Conservation (phyloP, 2,329 filamentous ascomycete genomes). For the Bimuria novae-zelandiae region DNA sequence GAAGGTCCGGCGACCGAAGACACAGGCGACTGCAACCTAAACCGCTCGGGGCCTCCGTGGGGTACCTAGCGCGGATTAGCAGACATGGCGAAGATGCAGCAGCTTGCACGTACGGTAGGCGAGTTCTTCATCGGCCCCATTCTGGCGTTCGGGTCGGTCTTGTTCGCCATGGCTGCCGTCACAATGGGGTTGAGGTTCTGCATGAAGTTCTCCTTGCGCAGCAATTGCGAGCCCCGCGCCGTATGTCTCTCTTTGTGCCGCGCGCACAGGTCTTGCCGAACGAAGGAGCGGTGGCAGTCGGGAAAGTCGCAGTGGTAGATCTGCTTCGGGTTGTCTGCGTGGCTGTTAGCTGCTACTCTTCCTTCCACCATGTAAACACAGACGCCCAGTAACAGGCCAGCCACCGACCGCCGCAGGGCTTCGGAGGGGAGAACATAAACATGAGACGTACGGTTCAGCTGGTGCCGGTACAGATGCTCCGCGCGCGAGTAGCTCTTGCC, state of each 20-base stretch:
- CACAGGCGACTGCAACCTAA: slow-evolving; percentile 39
- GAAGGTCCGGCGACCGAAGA: slow-evolving; percentile 27
- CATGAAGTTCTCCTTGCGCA: slow-evolving; percentile 72
- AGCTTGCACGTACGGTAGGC: slow-evolving; percentile 24
- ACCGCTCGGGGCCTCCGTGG: slow-evolving; percentile 21
- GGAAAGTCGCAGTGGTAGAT: slow-evolving; percentile 94
- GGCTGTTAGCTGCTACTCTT: slow-evolving; percentile 16
- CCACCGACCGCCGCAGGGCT: neutral
- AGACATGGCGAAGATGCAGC: neutral
- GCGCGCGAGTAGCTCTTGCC: slow-evolving; percentile 96
- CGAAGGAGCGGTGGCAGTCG: slow-evolving; percentile 87
- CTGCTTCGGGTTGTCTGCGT: slow-evolving; percentile 83
- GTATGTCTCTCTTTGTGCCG: slow-evolving; percentile 58
- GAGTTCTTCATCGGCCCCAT: slow-evolving; percentile 27
- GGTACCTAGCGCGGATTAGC: slow-evolving; percentile 21
- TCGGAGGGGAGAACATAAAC: neutral
- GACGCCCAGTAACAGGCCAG: too few relatives aligned
- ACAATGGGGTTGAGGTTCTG: slow-evolving; percentile 54
- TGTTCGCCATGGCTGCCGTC: slow-evolving; percentile 43
- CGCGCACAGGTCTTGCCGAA: slow-evolving; percentile 89
- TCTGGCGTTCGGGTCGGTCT: slow-evolving; percentile 31
- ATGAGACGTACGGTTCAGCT: slow-evolving; percentile 77
- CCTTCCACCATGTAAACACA: neutral
- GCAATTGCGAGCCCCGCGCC: slow-evolving; percentile 72
- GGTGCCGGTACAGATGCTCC: slow-evolving; percentile 94